Conservation (phyloP, 2,329 filamentous ascomycete genomes). For the Thelonectria rubi region DNA sequence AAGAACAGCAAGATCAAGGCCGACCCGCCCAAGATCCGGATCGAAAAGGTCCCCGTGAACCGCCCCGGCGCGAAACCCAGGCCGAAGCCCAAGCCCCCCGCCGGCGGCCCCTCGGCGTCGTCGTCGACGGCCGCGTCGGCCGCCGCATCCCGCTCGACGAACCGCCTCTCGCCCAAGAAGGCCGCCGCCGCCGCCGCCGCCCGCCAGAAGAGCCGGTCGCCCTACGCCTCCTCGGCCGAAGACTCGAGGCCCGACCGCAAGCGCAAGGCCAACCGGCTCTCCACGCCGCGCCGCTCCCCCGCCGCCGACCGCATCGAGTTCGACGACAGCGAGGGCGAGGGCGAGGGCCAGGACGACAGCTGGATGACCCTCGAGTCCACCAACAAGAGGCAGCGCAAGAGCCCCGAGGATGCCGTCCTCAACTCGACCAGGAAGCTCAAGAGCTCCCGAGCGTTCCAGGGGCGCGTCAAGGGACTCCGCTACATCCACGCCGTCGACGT, state of each 20-base stretch:
- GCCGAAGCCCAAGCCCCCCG: slow-evolving; percentile 47
- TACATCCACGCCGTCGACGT: slow-evolving; percentile 70
- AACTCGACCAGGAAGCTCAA: slow-evolving; percentile 59
- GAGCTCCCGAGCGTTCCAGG: slow-evolving; percentile 57
- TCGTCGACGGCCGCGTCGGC: slow-evolving; percentile 40
- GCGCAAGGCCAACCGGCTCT: slow-evolving; percentile 55
- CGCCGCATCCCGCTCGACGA: slow-evolving; percentile 46
- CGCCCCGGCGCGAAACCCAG: slow-evolving; percentile 48
- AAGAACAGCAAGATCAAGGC: slow-evolving; percentile 61
- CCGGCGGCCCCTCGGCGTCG: slow-evolving; percentile 25
- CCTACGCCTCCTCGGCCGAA: slow-evolving; percentile 53
- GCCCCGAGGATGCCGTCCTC: slow-evolving; percentile 50
- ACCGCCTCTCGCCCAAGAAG: slow-evolving; percentile 54
- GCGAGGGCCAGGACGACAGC: slow-evolving; percentile 61
- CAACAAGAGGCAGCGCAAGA: slow-evolving; percentile 59
- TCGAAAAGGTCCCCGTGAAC: slow-evolving; percentile 61
- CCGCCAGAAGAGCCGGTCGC: slow-evolving; percentile 54
- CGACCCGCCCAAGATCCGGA: slow-evolving; percentile 59
- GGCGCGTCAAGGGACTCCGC: slow-evolving; percentile 51
- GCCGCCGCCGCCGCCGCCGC: slow-evolving; percentile 45
- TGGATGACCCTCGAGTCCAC: slow-evolving; percentile 59
- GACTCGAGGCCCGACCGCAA: slow-evolving; percentile 55
- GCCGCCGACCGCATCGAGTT: slow-evolving; percentile 60
- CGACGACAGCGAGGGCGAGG: slow-evolving; percentile 52
- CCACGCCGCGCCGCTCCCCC: slow-evolving; percentile 53